Evolutionary conservation across 1,284 basidiomycete genomes (phyloP), one percentile per base, ranked within the genome.

Genomic region (Flammula alnicola): DNA sequence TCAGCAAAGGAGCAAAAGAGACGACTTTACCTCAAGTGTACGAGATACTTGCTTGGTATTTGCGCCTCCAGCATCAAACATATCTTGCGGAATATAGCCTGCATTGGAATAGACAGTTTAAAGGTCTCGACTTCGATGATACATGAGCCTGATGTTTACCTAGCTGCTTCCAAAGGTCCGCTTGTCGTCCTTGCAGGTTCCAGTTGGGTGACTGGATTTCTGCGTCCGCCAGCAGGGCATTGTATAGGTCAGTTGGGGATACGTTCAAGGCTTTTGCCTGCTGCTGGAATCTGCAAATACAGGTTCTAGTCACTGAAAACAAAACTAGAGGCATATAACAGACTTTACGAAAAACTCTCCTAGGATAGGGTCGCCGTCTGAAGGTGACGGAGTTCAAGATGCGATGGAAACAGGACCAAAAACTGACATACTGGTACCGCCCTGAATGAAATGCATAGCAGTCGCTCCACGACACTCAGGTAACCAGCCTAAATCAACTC

Each of bases 291-390:
- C 80, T 83, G 37, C 32, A 45, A 25, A 4, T 22, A 41, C 10
- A 45, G 31, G 5, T 14, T 27, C 32, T n/a, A 41, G 14, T n/a
- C 12, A 11, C 38, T 23, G 5, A 10, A 42, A 14, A 12, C 11
- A 32, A 9, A 5, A 11, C 5, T n/a, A 12, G 11, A 12, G 1
- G 33, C 23, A 17, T 11, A 26, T 37, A 16, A 52, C 72, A n/a
- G 61, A 83, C 81, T 86, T 86, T 40, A 85, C 81, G 54, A 80
- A 80, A 66, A 84, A 85, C 63, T 86, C 83, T 14, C 74, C 80
- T 2, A 86, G 66, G 39, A 85, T 83, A 0, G 82, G 82, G 58
- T 85, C 83, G 0, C 71, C 84, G 55, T 85, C 83, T 84, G 45
- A 40, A 25, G n/a, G 39, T 47, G 3, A n/a, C 40, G n/a, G 19